phyloP scores from a whole-genome alignment of 306 rosid species.

The Vachellia collinsii region DNA sequence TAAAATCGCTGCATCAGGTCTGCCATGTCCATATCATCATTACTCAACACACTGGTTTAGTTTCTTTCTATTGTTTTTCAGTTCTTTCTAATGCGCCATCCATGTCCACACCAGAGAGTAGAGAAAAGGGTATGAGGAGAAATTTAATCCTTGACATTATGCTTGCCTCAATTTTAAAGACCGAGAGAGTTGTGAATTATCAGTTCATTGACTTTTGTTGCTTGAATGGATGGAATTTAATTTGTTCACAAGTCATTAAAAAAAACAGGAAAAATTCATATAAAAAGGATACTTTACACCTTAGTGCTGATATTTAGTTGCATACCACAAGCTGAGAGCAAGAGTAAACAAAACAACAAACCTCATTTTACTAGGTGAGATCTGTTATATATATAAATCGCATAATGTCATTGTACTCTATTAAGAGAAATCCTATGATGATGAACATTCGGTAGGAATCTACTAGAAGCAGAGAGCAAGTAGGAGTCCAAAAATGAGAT shows the following conservation, averaged over 20 bases:
- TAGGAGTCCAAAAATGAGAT: constrained; percentile 40
- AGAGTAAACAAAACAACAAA: neutral
- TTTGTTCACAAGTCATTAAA: neutral
- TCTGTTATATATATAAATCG: too few species aligned
- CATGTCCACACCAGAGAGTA: neutral
- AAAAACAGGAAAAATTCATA: neutral
- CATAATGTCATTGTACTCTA: too few species aligned
- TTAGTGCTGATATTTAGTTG: neutral
- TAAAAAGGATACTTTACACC: neutral
- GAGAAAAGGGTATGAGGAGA: neutral
- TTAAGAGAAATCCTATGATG: neutral
- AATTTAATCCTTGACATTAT: neutral
- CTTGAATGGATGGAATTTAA: neutral
- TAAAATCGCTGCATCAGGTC: too few species aligned
- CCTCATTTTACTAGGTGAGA: too few species aligned
- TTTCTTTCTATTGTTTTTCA: too few species aligned
- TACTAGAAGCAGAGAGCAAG: constrained; percentile 34
- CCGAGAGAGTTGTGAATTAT: too few species aligned
- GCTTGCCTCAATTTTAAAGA: too few species aligned
- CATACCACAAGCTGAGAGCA: constrained; percentile 16
- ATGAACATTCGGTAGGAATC: constrained; percentile 5
- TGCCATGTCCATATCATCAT: neutral
- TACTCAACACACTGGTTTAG: too few species aligned
- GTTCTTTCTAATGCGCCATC: neutral
- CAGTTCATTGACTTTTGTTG: neutral